phyloP scores from a whole-genome alignment of 805 yeast species.

The Candida endomychidarum region DNA sequence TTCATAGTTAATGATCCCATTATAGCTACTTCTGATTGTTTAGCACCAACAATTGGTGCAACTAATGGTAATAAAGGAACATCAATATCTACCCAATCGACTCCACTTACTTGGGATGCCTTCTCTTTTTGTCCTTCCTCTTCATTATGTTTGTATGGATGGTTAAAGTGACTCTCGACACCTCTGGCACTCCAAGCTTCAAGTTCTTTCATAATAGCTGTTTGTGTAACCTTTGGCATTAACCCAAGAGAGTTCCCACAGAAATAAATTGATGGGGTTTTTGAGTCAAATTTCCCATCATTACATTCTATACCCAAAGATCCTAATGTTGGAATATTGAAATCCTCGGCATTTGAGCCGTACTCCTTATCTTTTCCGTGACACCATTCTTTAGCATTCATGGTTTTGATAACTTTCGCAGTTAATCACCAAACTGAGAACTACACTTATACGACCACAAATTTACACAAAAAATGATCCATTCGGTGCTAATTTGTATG shows the following conservation, averaged over 20 bases:
- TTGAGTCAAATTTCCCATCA: slow-evolving; percentile 15
- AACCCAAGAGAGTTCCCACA: slow-evolving; percentile 95
- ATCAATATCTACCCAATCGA: slow-evolving; percentile 78
- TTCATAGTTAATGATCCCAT: slow-evolving; percentile 87
- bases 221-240: slow-evolving; percentile 68
- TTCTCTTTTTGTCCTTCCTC: slow-evolving; percentile 37
- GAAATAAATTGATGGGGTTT: slow-evolving; percentile 50
- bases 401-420: background rate
- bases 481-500: slow-evolving; percentile 80
- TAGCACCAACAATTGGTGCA: slow-evolving; percentile 77
- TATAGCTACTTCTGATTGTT: slow-evolving; percentile 73
- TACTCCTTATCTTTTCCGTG: slow-evolving; percentile 38
- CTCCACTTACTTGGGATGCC: background rate
- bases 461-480: slow-evolving; percentile 56
- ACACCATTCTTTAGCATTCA: slow-evolving; percentile 7
- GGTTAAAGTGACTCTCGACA: slow-evolving; percentile 83
- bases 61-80: slow-evolving; percentile 68
- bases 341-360: slow-evolving; percentile 38
- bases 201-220: slow-evolving; percentile 62
- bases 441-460: background rate
- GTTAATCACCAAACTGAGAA: background rate
- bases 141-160: slow-evolving; percentile 45
- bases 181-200: slow-evolving; percentile 81
- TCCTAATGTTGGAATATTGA: slow-evolving; percentile 64
- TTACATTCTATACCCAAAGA: slow-evolving; percentile 60